Conservation (phyloP, 176 grass and related monocot genomes). For the Guadua angustifolia region DNA sequence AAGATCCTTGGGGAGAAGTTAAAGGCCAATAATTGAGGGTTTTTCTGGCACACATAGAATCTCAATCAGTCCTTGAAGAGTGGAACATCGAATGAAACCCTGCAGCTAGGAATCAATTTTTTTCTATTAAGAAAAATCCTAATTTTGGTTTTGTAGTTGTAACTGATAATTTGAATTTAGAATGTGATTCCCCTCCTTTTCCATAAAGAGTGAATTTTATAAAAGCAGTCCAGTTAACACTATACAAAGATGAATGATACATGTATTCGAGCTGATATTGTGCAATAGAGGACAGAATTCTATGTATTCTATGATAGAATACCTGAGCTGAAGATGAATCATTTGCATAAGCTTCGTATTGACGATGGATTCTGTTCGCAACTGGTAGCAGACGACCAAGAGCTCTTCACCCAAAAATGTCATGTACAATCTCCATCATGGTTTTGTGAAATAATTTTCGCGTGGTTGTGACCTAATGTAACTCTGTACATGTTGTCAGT, state of each 20-base stretch:
- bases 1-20: constrained; percentile 80
- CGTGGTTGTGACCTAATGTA: not conserved
- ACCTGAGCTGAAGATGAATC: not conserved
- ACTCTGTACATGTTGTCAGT: not conserved
- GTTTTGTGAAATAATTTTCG: not conserved
- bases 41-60: not conserved
- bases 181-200: constrained; percentile 3
- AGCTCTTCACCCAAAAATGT: no score
- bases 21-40: constrained; percentile 46
- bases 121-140: not conserved
- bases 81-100: not conserved
- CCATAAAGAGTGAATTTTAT: not conserved
- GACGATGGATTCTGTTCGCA: not conserved
- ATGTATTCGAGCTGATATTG: no score
- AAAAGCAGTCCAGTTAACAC: no score
- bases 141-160: not conserved
- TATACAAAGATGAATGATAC: no score
- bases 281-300: no score
- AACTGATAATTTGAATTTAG: not conserved
- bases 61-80: not conserved
- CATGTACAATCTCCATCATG: not conserved
- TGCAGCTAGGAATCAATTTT: not conserved
- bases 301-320: not conserved
- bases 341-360: no score
- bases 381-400: no score